These are phyloP conservation scores for Kondoa subrosea DNA, from an alignment of 768 basidiomycete genomes.

Conservation along the genomic window DNA sequence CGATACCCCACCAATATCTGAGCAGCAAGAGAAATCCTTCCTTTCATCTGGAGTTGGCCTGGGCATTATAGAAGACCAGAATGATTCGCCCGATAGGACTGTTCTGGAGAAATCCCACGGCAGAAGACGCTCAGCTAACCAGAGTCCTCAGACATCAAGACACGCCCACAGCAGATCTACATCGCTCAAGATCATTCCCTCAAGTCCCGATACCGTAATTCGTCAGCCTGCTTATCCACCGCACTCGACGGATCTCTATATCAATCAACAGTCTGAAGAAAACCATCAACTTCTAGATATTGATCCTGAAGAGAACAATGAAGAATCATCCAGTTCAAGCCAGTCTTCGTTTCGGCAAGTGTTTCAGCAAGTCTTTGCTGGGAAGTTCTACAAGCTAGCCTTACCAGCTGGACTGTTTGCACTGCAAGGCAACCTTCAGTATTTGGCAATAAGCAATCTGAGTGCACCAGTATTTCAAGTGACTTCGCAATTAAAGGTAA, in stretches of 20 bases:
- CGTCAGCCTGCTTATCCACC: constrained; percentile 8
- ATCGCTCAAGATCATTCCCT: neutral
- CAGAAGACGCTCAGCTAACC: neutral
- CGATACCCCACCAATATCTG: neutral
- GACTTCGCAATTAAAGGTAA: constrained; percentile 76
- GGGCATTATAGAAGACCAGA: neutral
- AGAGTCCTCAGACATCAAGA: neutral
- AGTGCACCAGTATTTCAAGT: constrained; percentile 89
- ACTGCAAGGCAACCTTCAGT: constrained; percentile 50
- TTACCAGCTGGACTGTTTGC: constrained; percentile 82
- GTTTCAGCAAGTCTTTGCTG: constrained; percentile 49
- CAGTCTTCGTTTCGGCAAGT: neutral
- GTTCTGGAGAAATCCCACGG: constrained; percentile 15
- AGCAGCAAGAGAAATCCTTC: neutral
- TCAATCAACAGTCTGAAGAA: neutral
- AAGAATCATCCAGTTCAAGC: neutral
- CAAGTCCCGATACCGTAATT: neutral
- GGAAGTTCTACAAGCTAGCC: constrained; percentile 85
- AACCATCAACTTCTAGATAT: constrained; percentile 5
- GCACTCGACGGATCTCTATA: neutral
- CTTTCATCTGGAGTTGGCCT: neutral
- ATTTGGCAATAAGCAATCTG: constrained; percentile 75
- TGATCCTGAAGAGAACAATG: constrained; percentile 6
- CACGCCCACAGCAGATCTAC: neutral
- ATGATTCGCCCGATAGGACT: neutral